phyloP scores from a whole-genome alignment of 2,329 filamentous ascomycete genomes.

The Colletotrichum paranaense region DNA sequence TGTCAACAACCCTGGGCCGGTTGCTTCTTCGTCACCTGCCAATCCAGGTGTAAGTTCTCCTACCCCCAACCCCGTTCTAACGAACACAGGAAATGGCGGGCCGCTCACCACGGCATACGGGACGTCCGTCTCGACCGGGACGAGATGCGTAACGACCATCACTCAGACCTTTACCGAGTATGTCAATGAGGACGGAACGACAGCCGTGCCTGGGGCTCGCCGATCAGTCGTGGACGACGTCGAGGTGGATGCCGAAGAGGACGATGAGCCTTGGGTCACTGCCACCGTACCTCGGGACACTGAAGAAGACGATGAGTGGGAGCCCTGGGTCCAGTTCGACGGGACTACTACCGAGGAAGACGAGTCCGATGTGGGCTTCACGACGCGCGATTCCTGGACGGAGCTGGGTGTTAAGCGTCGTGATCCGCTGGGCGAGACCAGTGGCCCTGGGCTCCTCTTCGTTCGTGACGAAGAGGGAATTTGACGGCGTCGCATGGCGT shows the following conservation, averaged over 20 bases:
- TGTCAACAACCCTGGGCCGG: slow-evolving; percentile 1
- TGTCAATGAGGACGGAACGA: slow-evolving; percentile 29
- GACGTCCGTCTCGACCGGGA: slow-evolving; percentile 21
- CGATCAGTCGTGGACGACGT: slow-evolving; percentile 1
- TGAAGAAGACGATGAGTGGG: background rate
- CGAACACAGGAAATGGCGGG: slow-evolving; percentile 2
- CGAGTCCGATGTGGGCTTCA: background rate
- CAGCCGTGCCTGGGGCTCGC: slow-evolving; percentile 1
- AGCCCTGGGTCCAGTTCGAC: slow-evolving; percentile 7
- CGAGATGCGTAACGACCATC: slow-evolving; percentile 33
- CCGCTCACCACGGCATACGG: slow-evolving; percentile 23
- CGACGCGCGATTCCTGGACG: slow-evolving; percentile 10
- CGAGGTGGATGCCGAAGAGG: background rate
- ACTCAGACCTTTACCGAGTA: slow-evolving; percentile 35
- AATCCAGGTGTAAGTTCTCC: slow-evolving; percentile 15
- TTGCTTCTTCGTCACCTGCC: background rate
- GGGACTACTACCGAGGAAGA: background rate
- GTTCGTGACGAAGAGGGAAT: background rate
- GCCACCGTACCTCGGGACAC: background rate
- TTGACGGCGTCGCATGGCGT: background rate
- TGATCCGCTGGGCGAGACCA: background rate
- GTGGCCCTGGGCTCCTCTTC: background rate
- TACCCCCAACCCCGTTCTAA: slow-evolving; percentile 29
- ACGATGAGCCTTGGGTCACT: background rate
- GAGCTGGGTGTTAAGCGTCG: slow-evolving; percentile 9